Conservation (phyloP, 2,329 filamentous ascomycete species). For the Beauveria asiatica region DNA sequence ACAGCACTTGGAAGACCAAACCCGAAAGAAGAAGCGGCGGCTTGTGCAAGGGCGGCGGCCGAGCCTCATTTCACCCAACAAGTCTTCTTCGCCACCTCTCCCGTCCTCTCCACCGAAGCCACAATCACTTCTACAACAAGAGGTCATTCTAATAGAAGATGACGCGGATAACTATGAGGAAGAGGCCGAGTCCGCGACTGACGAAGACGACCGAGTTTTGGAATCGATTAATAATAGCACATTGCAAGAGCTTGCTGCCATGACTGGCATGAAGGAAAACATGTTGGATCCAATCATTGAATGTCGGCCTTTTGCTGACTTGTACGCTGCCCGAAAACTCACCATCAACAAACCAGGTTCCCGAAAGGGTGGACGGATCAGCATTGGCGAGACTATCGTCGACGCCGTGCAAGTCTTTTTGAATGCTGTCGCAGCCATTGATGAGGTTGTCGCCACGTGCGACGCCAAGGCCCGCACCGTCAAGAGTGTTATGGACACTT, state of each 20-base stretch:
- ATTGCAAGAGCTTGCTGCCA: slow-evolving; percentile 67
- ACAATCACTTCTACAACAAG: slow-evolving; percentile 15
- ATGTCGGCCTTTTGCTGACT: slow-evolving; percentile 62
- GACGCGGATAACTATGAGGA: slow-evolving; percentile 34
- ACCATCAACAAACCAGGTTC: slow-evolving; percentile 43
- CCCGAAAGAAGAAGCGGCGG: slow-evolving; percentile 24
- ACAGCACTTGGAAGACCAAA: slow-evolving; percentile 20
- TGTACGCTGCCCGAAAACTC: slow-evolving; percentile 60
- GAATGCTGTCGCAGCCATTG: slow-evolving; percentile 72
- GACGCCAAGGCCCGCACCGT: slow-evolving; percentile 57
- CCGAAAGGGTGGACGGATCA: slow-evolving; percentile 36
- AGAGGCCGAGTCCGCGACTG: slow-evolving; percentile 22
- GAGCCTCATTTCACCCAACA: slow-evolving; percentile 15
- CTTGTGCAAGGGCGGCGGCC: slow-evolving; percentile 29
- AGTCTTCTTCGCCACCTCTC: slow-evolving; percentile 18
- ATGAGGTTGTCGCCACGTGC: slow-evolving; percentile 70
- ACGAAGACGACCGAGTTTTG: slow-evolving; percentile 45
- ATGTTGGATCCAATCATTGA: slow-evolving; percentile 61
- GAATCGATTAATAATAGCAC: slow-evolving; percentile 77
- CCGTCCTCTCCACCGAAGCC: neutral
- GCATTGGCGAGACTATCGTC: slow-evolving; percentile 45
- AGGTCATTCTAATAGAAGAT: slow-evolving; percentile 29
- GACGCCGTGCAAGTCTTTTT: slow-evolving; percentile 60
- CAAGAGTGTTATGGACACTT: slow-evolving; percentile 36
- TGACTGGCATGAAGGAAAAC: slow-evolving; percentile 65